Conservation (phyloP, 1,139 yeast species). For the Debaryomyces coudertii region DNA sequence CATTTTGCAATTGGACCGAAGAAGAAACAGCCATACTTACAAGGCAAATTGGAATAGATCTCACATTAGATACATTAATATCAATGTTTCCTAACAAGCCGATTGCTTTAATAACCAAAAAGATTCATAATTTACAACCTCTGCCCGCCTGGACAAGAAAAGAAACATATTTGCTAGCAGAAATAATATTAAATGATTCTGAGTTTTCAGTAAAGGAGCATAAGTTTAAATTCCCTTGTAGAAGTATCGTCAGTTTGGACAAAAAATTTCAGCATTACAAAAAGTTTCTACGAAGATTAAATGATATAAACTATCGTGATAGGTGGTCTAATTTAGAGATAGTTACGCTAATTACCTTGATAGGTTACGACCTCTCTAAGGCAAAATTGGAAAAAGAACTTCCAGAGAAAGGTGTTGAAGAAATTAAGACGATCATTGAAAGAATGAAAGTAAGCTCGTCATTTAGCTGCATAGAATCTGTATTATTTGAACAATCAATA, state of each 20-base stretch:
- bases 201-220: neutral
- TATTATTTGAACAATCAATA: neutral
- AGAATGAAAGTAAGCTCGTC: neutral
- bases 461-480: neutral
- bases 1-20: slow-evolving; percentile 6
- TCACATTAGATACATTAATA: slow-evolving; percentile 3
- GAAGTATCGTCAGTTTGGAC: neutral
- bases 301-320: neutral
- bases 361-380: neutral
- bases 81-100: slow-evolving; percentile 1
- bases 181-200: neutral
- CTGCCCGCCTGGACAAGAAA: slow-evolving; percentile 6
- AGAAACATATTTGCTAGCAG: slow-evolving; percentile 1
- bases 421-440: slow-evolving; percentile 10
- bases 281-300: neutral
- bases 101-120: neutral
- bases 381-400: slow-evolving; percentile 13
- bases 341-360: neutral
- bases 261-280: slow-evolving; percentile 6
- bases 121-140: neutral
- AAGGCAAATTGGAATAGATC: slow-evolving; percentile 1
- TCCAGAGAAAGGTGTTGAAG: slow-evolving; percentile 17
- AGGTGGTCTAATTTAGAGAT: neutral
- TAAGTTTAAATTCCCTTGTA: slow-evolving; percentile 8
- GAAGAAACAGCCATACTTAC: neutral